Conservation (phyloP, 495 filamentous ascomycete genomes). For the Halenospora varia region DNA sequence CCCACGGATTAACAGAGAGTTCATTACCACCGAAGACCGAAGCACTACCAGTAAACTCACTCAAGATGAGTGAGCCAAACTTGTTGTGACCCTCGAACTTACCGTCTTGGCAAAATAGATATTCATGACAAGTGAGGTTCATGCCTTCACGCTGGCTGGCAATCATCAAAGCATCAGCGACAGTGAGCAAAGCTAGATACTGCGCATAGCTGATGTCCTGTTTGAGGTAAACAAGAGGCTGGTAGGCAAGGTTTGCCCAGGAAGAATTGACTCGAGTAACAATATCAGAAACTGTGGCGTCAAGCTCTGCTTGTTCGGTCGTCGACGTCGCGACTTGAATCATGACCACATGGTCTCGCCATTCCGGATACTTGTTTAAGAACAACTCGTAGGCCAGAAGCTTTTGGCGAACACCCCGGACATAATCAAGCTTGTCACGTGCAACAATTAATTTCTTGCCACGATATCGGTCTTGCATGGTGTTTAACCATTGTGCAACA, state of each 20-base stretch:
- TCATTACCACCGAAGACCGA: constrained; percentile 74
- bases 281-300: constrained; percentile 84
- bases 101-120: constrained; percentile 90
- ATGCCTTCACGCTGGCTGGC: constrained; percentile 91
- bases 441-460: constrained; percentile 88
- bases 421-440: constrained; percentile 86
- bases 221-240: constrained; percentile 89
- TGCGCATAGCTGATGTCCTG: constrained; percentile 89
- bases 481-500: constrained; percentile 71
- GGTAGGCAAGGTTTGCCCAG: constrained; percentile 82
- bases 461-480: constrained; percentile 72
- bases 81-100: constrained; percentile 61
- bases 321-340: constrained; percentile 91
- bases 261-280: constrained; percentile 87
- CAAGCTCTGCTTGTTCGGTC: constrained; percentile 78
- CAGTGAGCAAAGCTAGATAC: constrained; percentile 81
- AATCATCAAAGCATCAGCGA: constrained; percentile 88
- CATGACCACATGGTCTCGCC: constrained; percentile 78
- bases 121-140: constrained; percentile 92
- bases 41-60: constrained; percentile 89
- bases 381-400: constrained; percentile 90
- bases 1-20: constrained; percentile 89
- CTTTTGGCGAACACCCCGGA: constrained; percentile 88
- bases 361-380: constrained; percentile 86
- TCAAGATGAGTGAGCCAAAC: constrained; percentile 82